Conservation (phyloP, 2,329 filamentous ascomycete species). For the Penicillium hesseltinei region DNA sequence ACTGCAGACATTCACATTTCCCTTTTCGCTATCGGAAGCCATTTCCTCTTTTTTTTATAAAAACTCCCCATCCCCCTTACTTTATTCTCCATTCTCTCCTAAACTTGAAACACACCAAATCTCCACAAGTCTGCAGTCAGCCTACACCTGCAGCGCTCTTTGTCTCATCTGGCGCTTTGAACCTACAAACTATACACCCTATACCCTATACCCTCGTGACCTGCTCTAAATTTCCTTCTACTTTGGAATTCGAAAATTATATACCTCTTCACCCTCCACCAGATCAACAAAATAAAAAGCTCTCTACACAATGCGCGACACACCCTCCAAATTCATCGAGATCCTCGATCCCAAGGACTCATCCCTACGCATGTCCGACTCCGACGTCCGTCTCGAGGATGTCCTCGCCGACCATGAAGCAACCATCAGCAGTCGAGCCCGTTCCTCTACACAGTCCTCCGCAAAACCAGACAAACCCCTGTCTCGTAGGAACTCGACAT, state of each 20-base stretch:
- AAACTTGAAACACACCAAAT: slow-evolving; percentile 1
- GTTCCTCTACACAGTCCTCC: slow-evolving; percentile 39
- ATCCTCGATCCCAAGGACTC: slow-evolving; percentile 41
- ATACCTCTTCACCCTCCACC: neutral
- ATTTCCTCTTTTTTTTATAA: slow-evolving; percentile 1
- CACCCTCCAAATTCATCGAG: slow-evolving; percentile 45
- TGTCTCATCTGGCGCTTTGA: slow-evolving; percentile 16
- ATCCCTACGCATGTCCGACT: slow-evolving; percentile 35
- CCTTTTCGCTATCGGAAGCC: slow-evolving; percentile 1
- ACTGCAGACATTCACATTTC: neutral
- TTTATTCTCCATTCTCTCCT: neutral
- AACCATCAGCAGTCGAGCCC: slow-evolving; percentile 31
- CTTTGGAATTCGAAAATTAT: neutral
- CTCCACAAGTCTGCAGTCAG: slow-evolving; percentile 4
- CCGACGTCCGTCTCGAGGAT: slow-evolving; percentile 45
- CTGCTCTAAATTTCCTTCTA: neutral
- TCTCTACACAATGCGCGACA: slow-evolving; percentile 30
- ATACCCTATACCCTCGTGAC: slow-evolving; percentile 1
- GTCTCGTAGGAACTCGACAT: slow-evolving; percentile 22
- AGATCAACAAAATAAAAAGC: neutral
- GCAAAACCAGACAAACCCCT: slow-evolving; percentile 32
- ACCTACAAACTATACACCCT: neutral
- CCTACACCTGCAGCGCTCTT: slow-evolving; percentile 15
- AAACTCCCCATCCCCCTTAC: neutral
- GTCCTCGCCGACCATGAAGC: slow-evolving; percentile 44